Conservation (phyloP, 805 yeast genomes). For the Starmerella scarabaei region DNA sequence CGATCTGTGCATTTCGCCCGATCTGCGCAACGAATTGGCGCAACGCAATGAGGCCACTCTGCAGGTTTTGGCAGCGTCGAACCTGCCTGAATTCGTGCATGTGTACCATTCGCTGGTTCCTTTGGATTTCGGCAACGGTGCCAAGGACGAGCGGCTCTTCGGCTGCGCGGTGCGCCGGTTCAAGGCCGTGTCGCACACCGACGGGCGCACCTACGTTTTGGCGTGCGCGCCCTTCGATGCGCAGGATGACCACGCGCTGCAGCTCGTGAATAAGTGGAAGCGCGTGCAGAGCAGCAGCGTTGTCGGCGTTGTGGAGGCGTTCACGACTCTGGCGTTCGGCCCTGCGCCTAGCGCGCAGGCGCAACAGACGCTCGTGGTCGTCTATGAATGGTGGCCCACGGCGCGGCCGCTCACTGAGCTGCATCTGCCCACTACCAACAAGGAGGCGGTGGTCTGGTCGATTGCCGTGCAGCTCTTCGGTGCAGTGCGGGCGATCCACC, state of each 20-base stretch:
- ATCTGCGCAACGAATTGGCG: slow-evolving; percentile 57
- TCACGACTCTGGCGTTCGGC: slow-evolving; percentile 65
- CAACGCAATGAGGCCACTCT: slow-evolving; percentile 69
- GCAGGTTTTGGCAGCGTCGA: slow-evolving; percentile 46
- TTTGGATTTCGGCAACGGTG: slow-evolving; percentile 36
- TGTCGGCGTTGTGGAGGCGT: slow-evolving; percentile 63
- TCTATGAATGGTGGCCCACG: slow-evolving; percentile 76
- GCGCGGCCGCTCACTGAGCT: slow-evolving; percentile 54
- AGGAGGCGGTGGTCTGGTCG: slow-evolving; percentile 56
- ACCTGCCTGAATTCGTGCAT: slow-evolving; percentile 64
- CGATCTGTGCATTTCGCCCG: slow-evolving; percentile 57
- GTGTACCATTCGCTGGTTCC: slow-evolving; percentile 78
- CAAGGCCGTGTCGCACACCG: slow-evolving; percentile 65
- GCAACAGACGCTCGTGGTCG: slow-evolving; percentile 38
- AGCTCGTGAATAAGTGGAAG: slow-evolving; percentile 55
- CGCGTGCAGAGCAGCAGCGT: slow-evolving; percentile 41
- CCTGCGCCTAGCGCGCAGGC: background rate
- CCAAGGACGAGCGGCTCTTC: slow-evolving; percentile 27
- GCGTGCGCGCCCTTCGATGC: slow-evolving; percentile 49
- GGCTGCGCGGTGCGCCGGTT: slow-evolving; percentile 51
- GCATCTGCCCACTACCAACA: slow-evolving; percentile 31
- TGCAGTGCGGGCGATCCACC: slow-evolving; percentile 58
- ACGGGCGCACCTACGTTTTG: slow-evolving; percentile 67
- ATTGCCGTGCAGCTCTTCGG: slow-evolving; percentile 62
- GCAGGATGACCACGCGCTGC: slow-evolving; percentile 44